Evolutionary conservation across 176 grass and related monocot species (phyloP).

Genomic region (Carex kokanica): DNA sequence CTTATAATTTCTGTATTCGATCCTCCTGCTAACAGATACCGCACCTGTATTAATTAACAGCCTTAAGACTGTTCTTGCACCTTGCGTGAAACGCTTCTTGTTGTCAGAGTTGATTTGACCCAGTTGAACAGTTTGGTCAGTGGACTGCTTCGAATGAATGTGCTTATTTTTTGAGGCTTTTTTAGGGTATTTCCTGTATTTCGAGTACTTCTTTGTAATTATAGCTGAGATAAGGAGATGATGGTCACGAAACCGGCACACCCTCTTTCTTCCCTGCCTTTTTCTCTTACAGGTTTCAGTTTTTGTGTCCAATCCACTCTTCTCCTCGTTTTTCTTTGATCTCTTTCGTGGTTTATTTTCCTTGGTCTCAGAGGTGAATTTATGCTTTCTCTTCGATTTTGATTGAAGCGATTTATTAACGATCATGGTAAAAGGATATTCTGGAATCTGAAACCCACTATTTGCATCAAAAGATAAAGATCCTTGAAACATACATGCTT

Average conservation of each 20-base stretch:
- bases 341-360: constrained; percentile 41
- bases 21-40: constrained; percentile 37
- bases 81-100: constrained; percentile 31
- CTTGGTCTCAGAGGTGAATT: constrained; percentile 9
- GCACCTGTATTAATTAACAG: constrained; percentile 67
- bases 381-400: constrained; percentile 33
- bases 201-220: constrained; percentile 41
- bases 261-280: constrained; percentile 25
- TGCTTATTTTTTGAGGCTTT: constrained; percentile 24
- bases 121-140: constrained; percentile 33
- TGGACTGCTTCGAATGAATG: constrained; percentile 31
- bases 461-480: constrained; percentile 45
- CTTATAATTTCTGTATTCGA: constrained; percentile 55
- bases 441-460: constrained; percentile 19
- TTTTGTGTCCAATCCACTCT: constrained; percentile 7
- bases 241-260: constrained; percentile 44
- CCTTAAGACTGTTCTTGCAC: constrained; percentile 60
- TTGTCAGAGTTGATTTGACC: constrained; percentile 31
- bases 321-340: constrained; percentile 39
- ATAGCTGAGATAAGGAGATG: constrained; percentile 66
- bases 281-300: constrained; percentile 9
- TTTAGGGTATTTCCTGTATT: constrained; percentile 13
- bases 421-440: constrained; percentile 47
- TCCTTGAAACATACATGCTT: constrained; percentile 66
- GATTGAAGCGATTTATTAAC: constrained; percentile 34